Evolutionary conservation across 805 yeast genomes (phyloP).

Genomic region (Lipomyces yamadae): DNA sequence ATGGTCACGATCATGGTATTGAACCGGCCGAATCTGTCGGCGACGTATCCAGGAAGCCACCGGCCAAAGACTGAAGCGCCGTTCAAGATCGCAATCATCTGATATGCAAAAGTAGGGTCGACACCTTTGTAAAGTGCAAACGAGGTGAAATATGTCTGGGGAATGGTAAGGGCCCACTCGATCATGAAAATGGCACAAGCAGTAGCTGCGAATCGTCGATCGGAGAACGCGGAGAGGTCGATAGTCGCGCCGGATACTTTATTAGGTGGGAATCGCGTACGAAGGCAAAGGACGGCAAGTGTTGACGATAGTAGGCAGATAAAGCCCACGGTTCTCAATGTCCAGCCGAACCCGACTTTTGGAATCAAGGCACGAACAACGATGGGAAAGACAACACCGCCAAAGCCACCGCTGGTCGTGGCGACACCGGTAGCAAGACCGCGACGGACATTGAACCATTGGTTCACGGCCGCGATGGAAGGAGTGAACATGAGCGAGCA

Average conservation of each 20-base stretch:
- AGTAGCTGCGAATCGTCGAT: slow-evolving; percentile 40
- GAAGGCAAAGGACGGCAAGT: slow-evolving; percentile 47
- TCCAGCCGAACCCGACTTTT: slow-evolving; percentile 63
- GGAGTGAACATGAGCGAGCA: slow-evolving; percentile 56
- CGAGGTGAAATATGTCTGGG: slow-evolving; percentile 44
- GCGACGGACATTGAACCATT: slow-evolving; percentile 63
- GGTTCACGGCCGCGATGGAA: slow-evolving; percentile 59
- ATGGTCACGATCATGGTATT: slow-evolving; percentile 60
- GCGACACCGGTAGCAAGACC: slow-evolving; percentile 67
- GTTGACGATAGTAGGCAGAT: slow-evolving; percentile 43
- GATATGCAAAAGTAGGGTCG: slow-evolving; percentile 43
- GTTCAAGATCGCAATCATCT: slow-evolving; percentile 55
- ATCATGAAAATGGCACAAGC: slow-evolving; percentile 41
- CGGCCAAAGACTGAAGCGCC: slow-evolving; percentile 59
- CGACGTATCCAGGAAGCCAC: slow-evolving; percentile 57
- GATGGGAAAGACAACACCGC: slow-evolving; percentile 67
- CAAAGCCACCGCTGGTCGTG: slow-evolving; percentile 68
- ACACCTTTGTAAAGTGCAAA: slow-evolving; percentile 42
- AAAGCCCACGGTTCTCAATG: slow-evolving; percentile 57
- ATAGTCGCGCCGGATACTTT: slow-evolving; percentile 20
- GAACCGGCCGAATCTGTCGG: slow-evolving; percentile 61
- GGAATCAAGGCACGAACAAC: slow-evolving; percentile 54
- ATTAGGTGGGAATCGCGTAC: slow-evolving; percentile 43
- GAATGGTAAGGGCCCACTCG: slow-evolving; percentile 43
- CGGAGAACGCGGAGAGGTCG: slow-evolving; percentile 40